A percentile compares a stretch with the other conserved stretches of the same genome.
These are phyloP conservation scores for Panaeolus cyanescens DNA, from an alignment of 768 basidiomycete species.

Conservation along the genomic window DNA sequence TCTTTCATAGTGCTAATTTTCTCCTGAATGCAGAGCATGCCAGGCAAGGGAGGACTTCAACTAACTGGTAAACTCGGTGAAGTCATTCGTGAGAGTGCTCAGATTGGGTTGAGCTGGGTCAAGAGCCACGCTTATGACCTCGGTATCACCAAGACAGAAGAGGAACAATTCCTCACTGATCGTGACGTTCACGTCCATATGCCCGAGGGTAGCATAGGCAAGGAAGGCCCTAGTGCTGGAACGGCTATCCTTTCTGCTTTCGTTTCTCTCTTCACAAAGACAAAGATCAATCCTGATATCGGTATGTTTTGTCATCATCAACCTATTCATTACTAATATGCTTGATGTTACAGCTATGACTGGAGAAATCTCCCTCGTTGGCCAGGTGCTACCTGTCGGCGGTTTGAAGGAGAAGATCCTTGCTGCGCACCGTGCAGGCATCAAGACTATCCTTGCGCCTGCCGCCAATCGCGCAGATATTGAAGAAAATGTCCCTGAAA, in stretches of 20 bases:
- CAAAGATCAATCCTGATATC: constrained; percentile 82
- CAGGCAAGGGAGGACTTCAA: constrained; percentile 90
- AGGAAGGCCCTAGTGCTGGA: constrained; percentile 96
- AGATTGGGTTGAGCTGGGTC: constrained; percentile 93
- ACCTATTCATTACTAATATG: not conserved
- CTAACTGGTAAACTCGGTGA: constrained; percentile 98
- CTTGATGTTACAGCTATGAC: constrained; percentile 76
- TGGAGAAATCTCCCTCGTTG: constrained; percentile 95
- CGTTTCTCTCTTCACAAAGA: constrained; percentile 89
- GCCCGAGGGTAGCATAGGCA: constrained; percentile 92
- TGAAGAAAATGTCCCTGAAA: constrained; percentile 95
- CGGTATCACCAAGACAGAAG: constrained; percentile 73
- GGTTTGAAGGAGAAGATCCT: constrained; percentile 96
- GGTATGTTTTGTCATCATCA: constrained; percentile 49
- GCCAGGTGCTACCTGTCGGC: constrained; percentile 95
- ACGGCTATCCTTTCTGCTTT: constrained; percentile 92
- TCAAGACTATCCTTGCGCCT: constrained; percentile 88
- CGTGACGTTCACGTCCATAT: constrained; percentile 95
- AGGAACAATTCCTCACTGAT: constrained; percentile 81
- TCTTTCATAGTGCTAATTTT: not conserved
- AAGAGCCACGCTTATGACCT: constrained; percentile 88
- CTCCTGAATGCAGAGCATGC: constrained; percentile 71
- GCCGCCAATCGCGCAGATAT: constrained; percentile 92
- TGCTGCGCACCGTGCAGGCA: constrained; percentile 95
- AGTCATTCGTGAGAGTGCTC: constrained; percentile 94